These are phyloP conservation scores for Citrus mangshanensis DNA, from an alignment of 345 rosid species.

Conservation along the genomic window DNA sequence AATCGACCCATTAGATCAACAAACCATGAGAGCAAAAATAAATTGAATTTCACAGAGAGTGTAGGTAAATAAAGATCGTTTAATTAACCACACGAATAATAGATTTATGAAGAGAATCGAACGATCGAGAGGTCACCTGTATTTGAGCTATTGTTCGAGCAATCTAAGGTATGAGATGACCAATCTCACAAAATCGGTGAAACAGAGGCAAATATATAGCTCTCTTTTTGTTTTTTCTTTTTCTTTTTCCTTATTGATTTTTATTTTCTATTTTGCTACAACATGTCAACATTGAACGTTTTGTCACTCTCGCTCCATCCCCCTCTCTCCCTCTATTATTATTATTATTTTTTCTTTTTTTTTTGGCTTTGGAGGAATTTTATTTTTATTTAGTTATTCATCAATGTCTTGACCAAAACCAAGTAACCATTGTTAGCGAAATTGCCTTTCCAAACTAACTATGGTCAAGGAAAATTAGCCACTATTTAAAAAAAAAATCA, in stretches of 20 bases:
- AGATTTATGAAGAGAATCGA: constrained; percentile 19
- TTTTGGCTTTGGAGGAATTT: background rate
- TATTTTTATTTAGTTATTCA: background rate
- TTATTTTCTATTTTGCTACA: background rate
- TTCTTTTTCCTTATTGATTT: background rate
- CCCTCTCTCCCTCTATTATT: background rate
- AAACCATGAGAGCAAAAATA: constrained; percentile 13
- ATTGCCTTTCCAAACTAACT: constrained; percentile 5
- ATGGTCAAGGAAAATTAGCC: constrained; percentile 4
- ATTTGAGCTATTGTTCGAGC: constrained; percentile 21
- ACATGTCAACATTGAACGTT: background rate
- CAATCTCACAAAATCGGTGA: constrained; percentile 26
- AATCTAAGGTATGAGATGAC: constrained; percentile 27
- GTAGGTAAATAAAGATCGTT: constrained; percentile 10
- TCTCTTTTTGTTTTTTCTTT: background rate
- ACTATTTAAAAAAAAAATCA: background rate
- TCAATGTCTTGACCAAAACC: background rate
- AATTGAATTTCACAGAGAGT: background rate
- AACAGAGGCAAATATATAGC: constrained; percentile 14
- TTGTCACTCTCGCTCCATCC: constrained; percentile 4
- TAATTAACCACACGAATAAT: constrained; percentile 5
- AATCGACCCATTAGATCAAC: constrained; percentile 20
- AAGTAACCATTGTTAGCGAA: constrained; percentile 14
- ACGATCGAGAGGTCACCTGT: constrained; percentile 33
- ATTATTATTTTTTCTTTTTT: background rate